phyloP scores from a whole-genome alignment of 805 yeast species.

The Cyberlindnera japonica region DNA sequence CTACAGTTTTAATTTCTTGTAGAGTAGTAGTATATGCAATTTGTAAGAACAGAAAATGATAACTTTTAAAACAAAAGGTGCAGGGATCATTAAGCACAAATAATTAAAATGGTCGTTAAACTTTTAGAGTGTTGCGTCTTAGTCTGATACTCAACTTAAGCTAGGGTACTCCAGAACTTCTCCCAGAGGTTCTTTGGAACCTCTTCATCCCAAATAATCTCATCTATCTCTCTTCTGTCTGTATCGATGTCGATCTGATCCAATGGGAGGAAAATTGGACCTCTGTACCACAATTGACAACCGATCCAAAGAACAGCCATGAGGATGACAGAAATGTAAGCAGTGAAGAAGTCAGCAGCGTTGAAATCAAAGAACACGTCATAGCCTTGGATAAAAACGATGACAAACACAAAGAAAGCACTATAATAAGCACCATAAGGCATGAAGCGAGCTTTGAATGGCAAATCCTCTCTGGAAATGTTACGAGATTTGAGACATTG shows the following conservation, averaged over 20 bases:
- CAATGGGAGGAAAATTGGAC: slow-evolving; percentile 35
- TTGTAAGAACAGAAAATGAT: no score
- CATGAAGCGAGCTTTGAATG: slow-evolving; percentile 68
- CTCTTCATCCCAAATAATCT: slow-evolving; percentile 53
- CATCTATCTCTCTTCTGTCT: slow-evolving; percentile 29
- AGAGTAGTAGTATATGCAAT: no score
- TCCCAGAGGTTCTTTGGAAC: slow-evolving; percentile 51
- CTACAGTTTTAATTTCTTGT: not conserved
- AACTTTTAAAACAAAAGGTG: no score
- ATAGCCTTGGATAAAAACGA: slow-evolving; percentile 73
- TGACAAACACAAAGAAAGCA: slow-evolving; percentile 46
- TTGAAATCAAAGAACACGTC: slow-evolving; percentile 53
- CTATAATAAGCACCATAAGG: slow-evolving; percentile 69
- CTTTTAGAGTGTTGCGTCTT: no score
- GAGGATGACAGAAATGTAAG: slow-evolving; percentile 69
- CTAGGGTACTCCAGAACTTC: slow-evolving; percentile 43
- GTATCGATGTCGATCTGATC: slow-evolving; percentile 27
- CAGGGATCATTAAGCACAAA: no score
- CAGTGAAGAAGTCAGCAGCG: slow-evolving; percentile 60
- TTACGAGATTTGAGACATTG: slow-evolving; percentile 57
- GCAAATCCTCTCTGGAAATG: slow-evolving; percentile 63
- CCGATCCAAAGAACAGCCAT: slow-evolving; percentile 53
- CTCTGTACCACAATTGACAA: slow-evolving; percentile 50
- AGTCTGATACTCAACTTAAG: slow-evolving; percentile 2
- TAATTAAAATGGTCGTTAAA: no score